These are phyloP conservation scores for Leccinum fuscescens DNA, from an alignment of 1,284 basidiomycete genomes.

Conservation along the genomic window DNA sequence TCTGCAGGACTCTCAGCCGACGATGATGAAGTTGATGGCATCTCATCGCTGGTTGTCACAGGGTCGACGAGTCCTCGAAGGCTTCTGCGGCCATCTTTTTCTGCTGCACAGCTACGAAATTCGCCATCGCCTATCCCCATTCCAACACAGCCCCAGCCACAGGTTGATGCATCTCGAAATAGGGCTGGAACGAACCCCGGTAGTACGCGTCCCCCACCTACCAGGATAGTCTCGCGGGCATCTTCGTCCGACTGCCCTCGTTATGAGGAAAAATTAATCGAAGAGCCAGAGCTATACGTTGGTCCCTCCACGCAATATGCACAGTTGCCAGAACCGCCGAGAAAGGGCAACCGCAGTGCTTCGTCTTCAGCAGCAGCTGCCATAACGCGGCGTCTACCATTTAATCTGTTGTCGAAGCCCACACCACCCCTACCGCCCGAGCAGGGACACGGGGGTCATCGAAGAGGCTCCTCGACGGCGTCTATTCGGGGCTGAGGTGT, in stretches of 20 bases:
- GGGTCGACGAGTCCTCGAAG: conserved; percentile 57
- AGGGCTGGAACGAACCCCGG: conserved; percentile 69
- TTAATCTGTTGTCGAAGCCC: conserved; percentile 60
- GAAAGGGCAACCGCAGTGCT: conserved; percentile 28
- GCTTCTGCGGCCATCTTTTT: conserved; percentile 67
- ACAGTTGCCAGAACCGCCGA: conserved; percentile 65
- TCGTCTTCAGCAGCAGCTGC: conserved; percentile 41
- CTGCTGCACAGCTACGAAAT: conserved; percentile 70
- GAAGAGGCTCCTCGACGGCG: conserved; percentile 33
- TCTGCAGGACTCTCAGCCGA: conserved; percentile 49
- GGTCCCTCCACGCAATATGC: conserved; percentile 71
- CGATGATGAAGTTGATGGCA: conserved; percentile 53
- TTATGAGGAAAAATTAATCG: conserved; percentile 39
- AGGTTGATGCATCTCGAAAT: conserved; percentile 48
- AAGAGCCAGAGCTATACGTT: conserved; percentile 50
- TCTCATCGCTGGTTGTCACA: conserved; percentile 46
- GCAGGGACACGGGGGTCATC: conserved; percentile 24
- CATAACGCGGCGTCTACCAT: conserved; percentile 60
- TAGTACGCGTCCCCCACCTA: conserved; percentile 39
- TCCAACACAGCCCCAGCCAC: conserved; percentile 36
- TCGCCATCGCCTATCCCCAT: conserved; percentile 40
- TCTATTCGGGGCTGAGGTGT: conserved; percentile 34
- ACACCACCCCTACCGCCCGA: conserved; percentile 28
- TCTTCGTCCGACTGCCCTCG: conserved; percentile 47
- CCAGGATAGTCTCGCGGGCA: conserved; percentile 46